phyloP scores from a whole-genome alignment of 371 early-diverging fungal genomes.

The Gilbertella persicaria region DNA sequence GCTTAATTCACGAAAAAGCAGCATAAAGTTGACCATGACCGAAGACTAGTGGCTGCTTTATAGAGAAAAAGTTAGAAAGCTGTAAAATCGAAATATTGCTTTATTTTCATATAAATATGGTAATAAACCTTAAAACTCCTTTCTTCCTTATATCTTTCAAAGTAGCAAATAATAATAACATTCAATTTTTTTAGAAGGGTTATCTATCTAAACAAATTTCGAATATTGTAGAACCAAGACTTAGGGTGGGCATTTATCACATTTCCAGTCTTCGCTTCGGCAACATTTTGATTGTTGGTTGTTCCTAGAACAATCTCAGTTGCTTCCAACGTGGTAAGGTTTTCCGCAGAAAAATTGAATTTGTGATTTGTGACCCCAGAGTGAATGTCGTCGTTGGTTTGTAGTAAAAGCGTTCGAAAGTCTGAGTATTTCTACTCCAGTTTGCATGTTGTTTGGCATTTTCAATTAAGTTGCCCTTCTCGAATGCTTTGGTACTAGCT shows the following conservation, averaged over 20 bases:
- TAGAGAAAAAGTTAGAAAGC: too few species aligned
- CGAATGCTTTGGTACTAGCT: constrained; percentile 3
- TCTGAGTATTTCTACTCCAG: neutral
- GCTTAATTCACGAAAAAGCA: too few species aligned
- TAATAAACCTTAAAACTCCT: too few species aligned
- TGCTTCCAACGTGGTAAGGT: constrained; percentile 10
- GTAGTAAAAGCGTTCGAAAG: constrained; percentile 4
- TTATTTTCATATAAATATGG: too few species aligned
- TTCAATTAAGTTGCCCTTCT: neutral
- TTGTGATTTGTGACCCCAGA: neutral
- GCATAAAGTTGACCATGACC: too few species aligned
- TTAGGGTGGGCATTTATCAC: neutral
- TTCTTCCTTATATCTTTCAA: too few species aligned
- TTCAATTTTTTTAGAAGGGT: too few species aligned
- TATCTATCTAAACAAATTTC: too few species aligned
- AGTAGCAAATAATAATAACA: too few species aligned
- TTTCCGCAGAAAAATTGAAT: constrained; percentile 10
- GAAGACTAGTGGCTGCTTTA: too few species aligned
- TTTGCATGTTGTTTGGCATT: constrained; percentile 10
- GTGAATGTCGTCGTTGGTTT: neutral
- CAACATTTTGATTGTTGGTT: neutral
- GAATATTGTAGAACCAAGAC: too few species aligned
- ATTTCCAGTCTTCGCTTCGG: neutral
- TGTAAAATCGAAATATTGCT: too few species aligned
- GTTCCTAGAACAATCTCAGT: constrained; percentile 6